Base-by-base conservation (phyloP, 2,329 filamentous ascomycete genomes). In the Xylariaceae sp. region DNA sequence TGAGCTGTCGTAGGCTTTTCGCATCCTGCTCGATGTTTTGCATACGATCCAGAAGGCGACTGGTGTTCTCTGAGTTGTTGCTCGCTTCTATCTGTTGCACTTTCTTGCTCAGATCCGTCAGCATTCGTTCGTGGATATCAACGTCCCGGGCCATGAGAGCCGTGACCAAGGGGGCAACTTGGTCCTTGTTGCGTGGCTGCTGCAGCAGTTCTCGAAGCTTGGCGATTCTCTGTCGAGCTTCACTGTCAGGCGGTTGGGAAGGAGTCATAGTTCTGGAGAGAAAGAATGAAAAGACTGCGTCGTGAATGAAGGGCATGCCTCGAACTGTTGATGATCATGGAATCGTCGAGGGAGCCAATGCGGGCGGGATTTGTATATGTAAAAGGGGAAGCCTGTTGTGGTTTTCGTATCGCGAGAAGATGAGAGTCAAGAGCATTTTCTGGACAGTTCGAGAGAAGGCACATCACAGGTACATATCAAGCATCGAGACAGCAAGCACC, bases 81-180 rank as follows among this genome's bases (percentile, higher is more conserved):
- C 3, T 42, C 7, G 42, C 37, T 44, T 56, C 30, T 34, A 59
- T 53, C 11, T 59, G 47, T 2, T 57, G 47, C 44, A 61, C 18
- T 11, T 7, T 56, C n/a, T 37, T 18, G 30, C 42, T 23, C 18
- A 63, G 51, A 4, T 53, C 49, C 2, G 51, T 44, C n/a, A 63
- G 56, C 37, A 53, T 53, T n/a, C 34, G 59, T 53, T 13, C 56
- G n/a, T 61, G 60, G 17, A 53, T 57, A 23, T 64, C 62, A 3
- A 68, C 59, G 17, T 67, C 58, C 30, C 62, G 59, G 13, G 64
- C 61, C n/a, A 61, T 60, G 2, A 68, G 60, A 23, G 60, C 59
- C 35, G 64, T 55, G 11, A 69, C 53, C 18, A 68, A 55, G 13
- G 63, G 63, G 2, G 60, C 42, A 44, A 66, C 58, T 13, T 53